Evolutionary conservation across 1,284 basidiomycete species (phyloP), one percentile per base, ranked within the genome.

Genomic region (Sparassis latifolia): DNA sequence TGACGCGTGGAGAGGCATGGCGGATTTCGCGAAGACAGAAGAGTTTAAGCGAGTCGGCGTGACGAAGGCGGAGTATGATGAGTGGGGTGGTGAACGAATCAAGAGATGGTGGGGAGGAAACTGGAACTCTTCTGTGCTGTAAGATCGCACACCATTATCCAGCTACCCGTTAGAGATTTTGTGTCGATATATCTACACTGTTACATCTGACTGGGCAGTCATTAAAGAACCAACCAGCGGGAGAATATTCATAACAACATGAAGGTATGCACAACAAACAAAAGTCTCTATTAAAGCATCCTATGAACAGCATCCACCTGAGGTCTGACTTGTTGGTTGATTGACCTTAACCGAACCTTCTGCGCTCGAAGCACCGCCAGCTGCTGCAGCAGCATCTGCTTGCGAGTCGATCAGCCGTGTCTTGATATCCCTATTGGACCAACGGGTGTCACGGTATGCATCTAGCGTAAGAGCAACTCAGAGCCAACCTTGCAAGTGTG

Each of bases 1-100:
- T 49, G 94, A 97, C 63, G 86, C 94, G 3, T 99, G 95, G 95
- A 77, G 78, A 44, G 96, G 96, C 4, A 97, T 97, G 91, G 89
- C 90, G 3, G 75, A 77, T 52, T 97, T 94, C 73, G 82, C 86
- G 29, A 65, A 67, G 47, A 85, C 82, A 5, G 71, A 76, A 0
- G 84, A 80, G 52, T 88, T 86, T 53, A 62, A 62, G 42, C 63
- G 66, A 27, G 77, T 82, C 2, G 75, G 76, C 0, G 77, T 89
- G 42, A 90, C 87, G 2, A 80, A 77, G 59, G 80, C 77, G 3
- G 91, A 97, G 62, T 99, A 97, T 58, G 84, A 94, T 3, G 97
- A 99, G 68, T 82, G 84, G 71, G 97, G 97, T 0, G 82, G 83
- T 2, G 95, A 98, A 67, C 69, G 87, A 38, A 74, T 88, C 50